Percentiles rank a stretch among this genome's conserved stretches.
Evolutionary conservation across 78 protist genomes (phyloP).

Genomic region (Dictyostelium purpureum): DNA sequence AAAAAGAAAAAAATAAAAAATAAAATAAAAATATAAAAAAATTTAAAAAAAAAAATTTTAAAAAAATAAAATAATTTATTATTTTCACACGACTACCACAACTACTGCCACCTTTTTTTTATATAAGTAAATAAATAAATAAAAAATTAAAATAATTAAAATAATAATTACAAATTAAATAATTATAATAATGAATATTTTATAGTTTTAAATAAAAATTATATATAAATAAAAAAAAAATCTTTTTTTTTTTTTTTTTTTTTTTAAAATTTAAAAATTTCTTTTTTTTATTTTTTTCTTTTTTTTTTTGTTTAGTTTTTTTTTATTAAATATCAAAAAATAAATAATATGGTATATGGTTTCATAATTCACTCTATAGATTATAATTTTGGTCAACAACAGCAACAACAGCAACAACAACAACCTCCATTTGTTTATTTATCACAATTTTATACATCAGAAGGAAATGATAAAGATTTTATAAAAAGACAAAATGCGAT

Average conservation of each 20-base stretch:
- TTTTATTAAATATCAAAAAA: neutral
- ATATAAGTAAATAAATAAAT: too few species aligned
- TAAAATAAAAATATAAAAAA: too few species aligned
- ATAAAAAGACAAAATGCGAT: conserved; percentile 31
- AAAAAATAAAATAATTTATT: too few species aligned
- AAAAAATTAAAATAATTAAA: too few species aligned
- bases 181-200: too few species aligned
- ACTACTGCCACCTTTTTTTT: too few species aligned
- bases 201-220: too few species aligned
- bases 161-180: too few species aligned
- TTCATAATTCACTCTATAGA: conserved; percentile 40
- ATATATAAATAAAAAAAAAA: too few species aligned
- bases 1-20: too few species aligned
- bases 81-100: too few species aligned
- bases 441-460: conserved; percentile 61
- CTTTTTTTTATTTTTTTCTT: neutral
- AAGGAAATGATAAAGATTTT: conserved; percentile 37
- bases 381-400: neutral
- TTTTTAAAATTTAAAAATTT: neutral
- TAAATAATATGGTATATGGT: conserved; percentile 36
- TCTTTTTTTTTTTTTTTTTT: neutral
- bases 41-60: too few species aligned
- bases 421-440: neutral
- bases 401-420: neutral
- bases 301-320: neutral